Evolutionary conservation across 352 stramenopile genomes (phyloP).

Genomic region (Blastocystis sp.): DNA sequence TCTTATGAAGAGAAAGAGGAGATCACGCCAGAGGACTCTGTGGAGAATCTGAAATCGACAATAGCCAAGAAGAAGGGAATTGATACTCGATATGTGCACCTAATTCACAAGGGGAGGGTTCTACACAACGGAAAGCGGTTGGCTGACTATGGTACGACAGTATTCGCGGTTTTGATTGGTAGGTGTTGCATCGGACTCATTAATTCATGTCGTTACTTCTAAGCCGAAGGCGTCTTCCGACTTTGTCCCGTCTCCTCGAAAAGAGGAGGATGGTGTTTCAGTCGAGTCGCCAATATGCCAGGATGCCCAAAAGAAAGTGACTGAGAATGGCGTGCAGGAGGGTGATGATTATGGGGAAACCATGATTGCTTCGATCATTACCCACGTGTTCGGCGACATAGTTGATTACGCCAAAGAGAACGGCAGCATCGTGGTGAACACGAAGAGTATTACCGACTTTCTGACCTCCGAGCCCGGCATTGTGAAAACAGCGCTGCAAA

Average conservation of each 20-base stretch:
- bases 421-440: neutral
- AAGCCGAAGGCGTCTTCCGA: neutral
- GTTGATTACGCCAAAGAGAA: slow-evolving; percentile 5
- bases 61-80: neutral
- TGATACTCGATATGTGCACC: neutral
- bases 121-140: neutral
- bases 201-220: slow-evolving; percentile 39
- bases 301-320: neutral
- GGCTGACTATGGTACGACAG: neutral
- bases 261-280: neutral
- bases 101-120: slow-evolving; percentile 44
- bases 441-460: neutral
- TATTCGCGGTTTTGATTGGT: neutral
- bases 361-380: slow-evolving; percentile 27
- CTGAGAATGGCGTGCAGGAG: neutral
- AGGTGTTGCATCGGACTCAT: slow-evolving; percentile 28
- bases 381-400: slow-evolving; percentile 58
- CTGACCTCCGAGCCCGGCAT: slow-evolving; percentile 3
- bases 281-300: neutral
- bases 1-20: neutral
- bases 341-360: slow-evolving; percentile 30
- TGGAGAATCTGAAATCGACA: neutral
- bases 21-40: neutral
- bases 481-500: slow-evolving; percentile 16
- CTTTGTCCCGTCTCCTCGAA: neutral